phyloP scores from a whole-genome alignment of 805 yeast genomes.

The Ogataea paradorogensis region DNA sequence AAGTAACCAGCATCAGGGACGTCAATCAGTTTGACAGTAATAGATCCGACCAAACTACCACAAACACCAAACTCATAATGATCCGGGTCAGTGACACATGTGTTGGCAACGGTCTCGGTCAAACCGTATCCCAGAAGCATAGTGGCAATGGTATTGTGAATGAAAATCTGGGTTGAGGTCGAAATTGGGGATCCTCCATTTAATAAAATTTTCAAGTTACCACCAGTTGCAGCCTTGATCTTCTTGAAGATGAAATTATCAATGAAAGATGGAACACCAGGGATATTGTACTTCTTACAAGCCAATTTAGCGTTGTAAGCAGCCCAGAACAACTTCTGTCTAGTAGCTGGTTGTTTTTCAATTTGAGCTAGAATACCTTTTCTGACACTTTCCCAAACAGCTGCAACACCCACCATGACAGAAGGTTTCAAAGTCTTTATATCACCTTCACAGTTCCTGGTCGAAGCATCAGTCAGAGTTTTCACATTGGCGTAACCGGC shows the following conservation, averaged over 20 bases:
- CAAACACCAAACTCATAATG: conserved; percentile 71
- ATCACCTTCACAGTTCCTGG: conserved; percentile 85
- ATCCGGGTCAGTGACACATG: conserved; percentile 62
- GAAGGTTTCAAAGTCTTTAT: conserved; percentile 85
- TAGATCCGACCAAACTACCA: conserved; percentile 79
- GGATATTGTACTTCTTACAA: conserved; percentile 63
- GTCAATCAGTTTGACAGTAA: conserved; percentile 86
- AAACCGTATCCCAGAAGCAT: conserved; percentile 94
- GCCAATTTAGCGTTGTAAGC: conserved; percentile 74
- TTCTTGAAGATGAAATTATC: conserved; percentile 80
- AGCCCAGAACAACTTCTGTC: conserved; percentile 85
- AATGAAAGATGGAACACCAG: conserved; percentile 69
- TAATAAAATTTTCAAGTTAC: conserved; percentile 65
- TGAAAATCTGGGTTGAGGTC: conserved; percentile 74
- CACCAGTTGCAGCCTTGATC: conserved; percentile 94
- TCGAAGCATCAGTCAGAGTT: conserved; percentile 79
- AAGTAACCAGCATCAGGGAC: conserved; percentile 88
- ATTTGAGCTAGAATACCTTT: conserved; percentile 87
- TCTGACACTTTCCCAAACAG: conserved; percentile 95
- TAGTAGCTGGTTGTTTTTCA: conserved; percentile 56
- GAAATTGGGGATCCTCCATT: conserved; percentile 95
- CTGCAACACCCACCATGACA: conserved; percentile 96
- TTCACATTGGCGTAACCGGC: conserved; percentile 91
- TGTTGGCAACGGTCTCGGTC: conserved; percentile 93
- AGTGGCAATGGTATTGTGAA: conserved; percentile 73